Evolutionary conservation across 2,329 filamentous ascomycete genomes (phyloP).

Genomic region (Diplodia intermedia): DNA sequence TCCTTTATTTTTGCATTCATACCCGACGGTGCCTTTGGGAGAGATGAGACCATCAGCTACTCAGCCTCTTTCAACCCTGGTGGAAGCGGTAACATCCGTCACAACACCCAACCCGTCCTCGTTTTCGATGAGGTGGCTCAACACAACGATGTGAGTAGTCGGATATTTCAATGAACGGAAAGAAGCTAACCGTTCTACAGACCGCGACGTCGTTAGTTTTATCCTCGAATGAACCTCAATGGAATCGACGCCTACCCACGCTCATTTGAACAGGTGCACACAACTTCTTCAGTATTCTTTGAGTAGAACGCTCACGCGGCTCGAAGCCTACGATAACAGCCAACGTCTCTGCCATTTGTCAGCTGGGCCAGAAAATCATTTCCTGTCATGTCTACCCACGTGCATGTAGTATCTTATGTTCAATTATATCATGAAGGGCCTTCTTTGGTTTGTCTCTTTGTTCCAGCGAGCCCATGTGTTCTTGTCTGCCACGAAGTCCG

Average conservation of each 20-base stretch:
- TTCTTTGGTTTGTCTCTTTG: neutral
- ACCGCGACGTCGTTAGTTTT: neutral
- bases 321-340: neutral
- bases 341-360: neutral
- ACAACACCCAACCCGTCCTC: neutral
- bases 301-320: neutral
- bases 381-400: neutral
- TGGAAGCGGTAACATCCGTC: neutral
- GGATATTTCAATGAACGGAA: neutral
- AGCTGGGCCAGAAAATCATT: neutral
- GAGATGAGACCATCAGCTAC: neutral
- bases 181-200: neutral
- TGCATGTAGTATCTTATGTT: neutral
- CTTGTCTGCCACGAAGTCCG: neutral
- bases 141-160: conserved; percentile 12
- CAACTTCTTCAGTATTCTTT: neutral
- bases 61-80: neutral
- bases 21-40: neutral
- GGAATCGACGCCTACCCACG: neutral
- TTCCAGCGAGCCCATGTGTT: neutral
- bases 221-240: neutral
- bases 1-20: neutral
- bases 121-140: conserved; percentile 4
- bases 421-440: neutral
- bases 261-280: neutral